Evolutionary conservation across 139 green algal species (phyloP).

Genomic region (Chlorella sp.): DNA sequence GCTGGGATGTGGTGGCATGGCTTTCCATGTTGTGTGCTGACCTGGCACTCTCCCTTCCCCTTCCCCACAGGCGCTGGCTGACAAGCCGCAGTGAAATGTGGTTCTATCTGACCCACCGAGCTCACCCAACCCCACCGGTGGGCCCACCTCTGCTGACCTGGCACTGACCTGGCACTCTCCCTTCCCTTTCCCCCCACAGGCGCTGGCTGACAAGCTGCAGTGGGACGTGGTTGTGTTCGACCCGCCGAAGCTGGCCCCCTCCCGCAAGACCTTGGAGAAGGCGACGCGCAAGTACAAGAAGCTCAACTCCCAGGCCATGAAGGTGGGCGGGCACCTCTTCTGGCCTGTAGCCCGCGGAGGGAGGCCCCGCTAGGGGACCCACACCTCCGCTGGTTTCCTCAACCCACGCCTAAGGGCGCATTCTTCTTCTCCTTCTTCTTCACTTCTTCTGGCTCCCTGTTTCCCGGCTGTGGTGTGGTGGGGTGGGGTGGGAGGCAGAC

Average conservation of each 20-base stretch:
- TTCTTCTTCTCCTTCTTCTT: too few species aligned
- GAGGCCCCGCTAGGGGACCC: too few species aligned
- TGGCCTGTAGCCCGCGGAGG: too few species aligned
- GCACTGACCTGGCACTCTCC: neutral
- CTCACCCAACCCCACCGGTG: too few species aligned
- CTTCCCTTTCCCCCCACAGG: neutral
- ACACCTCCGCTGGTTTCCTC: too few species aligned
- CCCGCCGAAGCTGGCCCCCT: conserved; percentile 95
- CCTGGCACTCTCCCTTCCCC: too few species aligned
- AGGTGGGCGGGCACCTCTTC: neutral
- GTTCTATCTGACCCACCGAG: conserved; percentile 95
- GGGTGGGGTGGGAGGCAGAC: too few species aligned
- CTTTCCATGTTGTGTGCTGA: too few species aligned
- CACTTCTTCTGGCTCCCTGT: too few species aligned
- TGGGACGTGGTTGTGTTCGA: conserved; percentile 95
- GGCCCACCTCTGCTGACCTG: too few species aligned
- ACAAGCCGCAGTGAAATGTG: conserved; percentile 74
- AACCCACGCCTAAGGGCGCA: too few species aligned
- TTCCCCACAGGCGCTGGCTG: conserved; percentile 3
- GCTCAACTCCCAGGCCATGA: conserved; percentile 79
- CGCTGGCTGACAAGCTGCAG: conserved; percentile 29
- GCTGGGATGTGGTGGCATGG: too few species aligned
- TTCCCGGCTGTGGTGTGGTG: neutral
- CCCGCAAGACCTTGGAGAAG: conserved; percentile 54
- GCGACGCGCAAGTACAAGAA: conserved; percentile 51